Base-by-base conservation (phyloP, 2,329 filamentous ascomycete genomes). In the Gliomastix tumulicola region DNA sequence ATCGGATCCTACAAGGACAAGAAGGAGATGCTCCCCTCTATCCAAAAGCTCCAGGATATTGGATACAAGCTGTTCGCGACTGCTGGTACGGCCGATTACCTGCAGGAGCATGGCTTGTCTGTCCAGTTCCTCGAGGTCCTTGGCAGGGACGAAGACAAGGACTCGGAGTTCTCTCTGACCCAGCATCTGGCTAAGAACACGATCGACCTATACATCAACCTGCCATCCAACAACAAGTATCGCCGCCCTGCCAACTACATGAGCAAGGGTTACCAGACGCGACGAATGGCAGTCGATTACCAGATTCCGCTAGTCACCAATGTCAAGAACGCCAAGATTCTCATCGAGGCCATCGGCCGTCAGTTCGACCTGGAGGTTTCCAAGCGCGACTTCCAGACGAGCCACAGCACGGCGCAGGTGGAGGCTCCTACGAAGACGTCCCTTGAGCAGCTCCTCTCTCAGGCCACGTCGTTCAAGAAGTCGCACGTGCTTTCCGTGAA, bases 1-100 rank as follows among this genome's bases (percentile, higher is more conserved):
- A 94, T 98, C 50, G 92, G 92, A 51, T 89, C 88, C 0, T 97
- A 85, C 74, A 96, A 96, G 69, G 92, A 98, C 60, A 98, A 98
- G 74, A 76, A 88, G 56, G 92, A 98, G 66, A 88, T 98, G 84
- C 71, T 98, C 41, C 88, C 90, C 7, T 94, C 90, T 0, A 84
- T 98, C 36, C 71, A 84, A 60, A 94, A 90, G 60, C 74, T 98
- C 33, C 82, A 94, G 64, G 79, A 87, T 57, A 72, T 97, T 57
- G 92, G 90, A 36, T 98, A 87, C 71, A 96, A 94, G 61, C 74
- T 98, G 34, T 98, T 94, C 54, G 92, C 90, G 17, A 98, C 92
- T 20, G 85, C 90, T 36, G 92, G 92, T 66, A 98, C 92, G 10
- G 89, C 92, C 15, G 92, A 98, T 62, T 98, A 92, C 73, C 73